phyloP scores from a whole-genome alignment of 2,329 filamentous ascomycete species.

The Endocalyx cinctus region DNA sequence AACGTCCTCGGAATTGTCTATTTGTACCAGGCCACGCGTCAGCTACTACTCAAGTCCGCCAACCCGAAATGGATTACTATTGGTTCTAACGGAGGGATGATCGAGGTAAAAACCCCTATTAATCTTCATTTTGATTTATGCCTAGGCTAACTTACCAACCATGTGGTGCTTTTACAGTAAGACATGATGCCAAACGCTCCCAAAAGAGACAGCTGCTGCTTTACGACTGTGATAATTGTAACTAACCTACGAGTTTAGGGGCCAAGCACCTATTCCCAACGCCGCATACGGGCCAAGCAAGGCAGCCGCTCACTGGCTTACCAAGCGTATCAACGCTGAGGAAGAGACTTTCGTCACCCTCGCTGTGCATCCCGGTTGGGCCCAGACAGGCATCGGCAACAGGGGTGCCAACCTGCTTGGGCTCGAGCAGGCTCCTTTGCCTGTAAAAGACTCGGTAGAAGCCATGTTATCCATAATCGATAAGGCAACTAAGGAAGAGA shows the following conservation, averaged over 20 bases:
- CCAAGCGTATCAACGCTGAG: constrained; percentile 26
- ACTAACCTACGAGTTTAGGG: constrained; percentile 4
- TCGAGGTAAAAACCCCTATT: constrained; percentile 3
- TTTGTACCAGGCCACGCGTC: constrained; percentile 40
- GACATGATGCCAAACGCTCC: not conserved
- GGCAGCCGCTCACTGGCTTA: constrained; percentile 27
- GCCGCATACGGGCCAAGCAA: constrained; percentile 42
- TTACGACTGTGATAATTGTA: constrained; percentile 1
- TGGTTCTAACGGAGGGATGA: constrained; percentile 25
- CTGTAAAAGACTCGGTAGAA: constrained; percentile 29
- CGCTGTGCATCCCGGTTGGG: constrained; percentile 29
- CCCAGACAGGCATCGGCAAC: constrained; percentile 39
- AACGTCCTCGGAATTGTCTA: constrained; percentile 38
- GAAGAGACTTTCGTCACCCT: constrained; percentile 29
- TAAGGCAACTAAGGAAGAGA: constrained; percentile 10
- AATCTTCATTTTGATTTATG: too few relatives aligned
- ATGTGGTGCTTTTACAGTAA: not conserved
- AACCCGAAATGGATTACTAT: constrained; percentile 35
- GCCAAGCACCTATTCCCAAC: constrained; percentile 21
- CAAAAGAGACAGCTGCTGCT: too few relatives aligned
- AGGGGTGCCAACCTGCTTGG: constrained; percentile 26
- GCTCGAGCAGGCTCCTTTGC: constrained; percentile 27
- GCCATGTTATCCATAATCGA: constrained; percentile 24
- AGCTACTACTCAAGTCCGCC: constrained; percentile 30
- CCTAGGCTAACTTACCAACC: not conserved